These are phyloP conservation scores for Fagus sylvatica DNA, from an alignment of 306 rosid genomes.

Conservation along the genomic window DNA sequence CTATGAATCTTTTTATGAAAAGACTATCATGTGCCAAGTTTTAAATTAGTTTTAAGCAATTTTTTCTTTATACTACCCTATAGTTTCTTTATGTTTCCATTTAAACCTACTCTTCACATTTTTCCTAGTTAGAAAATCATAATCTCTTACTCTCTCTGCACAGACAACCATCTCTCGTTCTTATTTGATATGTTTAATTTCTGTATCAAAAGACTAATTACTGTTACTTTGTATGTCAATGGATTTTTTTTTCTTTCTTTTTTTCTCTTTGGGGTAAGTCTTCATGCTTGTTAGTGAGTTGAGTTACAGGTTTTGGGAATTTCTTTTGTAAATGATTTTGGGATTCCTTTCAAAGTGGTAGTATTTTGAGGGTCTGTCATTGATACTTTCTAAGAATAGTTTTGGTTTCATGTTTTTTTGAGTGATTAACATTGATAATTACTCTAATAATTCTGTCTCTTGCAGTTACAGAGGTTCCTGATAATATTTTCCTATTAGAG, in stretches of 20 bases:
- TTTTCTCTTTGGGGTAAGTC: not conserved
- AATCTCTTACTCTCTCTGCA: not conserved
- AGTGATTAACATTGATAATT: slow-evolving; percentile 8
- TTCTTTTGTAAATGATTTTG: not conserved
- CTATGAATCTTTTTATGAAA: not conserved
- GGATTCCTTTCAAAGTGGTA: too few species aligned
- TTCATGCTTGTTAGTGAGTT: not conserved
- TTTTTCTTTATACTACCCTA: not conserved
- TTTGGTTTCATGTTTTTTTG: slow-evolving; percentile 15
- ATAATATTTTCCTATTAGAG: slow-evolving; percentile 69
- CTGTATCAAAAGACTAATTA: not conserved
- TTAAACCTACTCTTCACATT: not conserved
- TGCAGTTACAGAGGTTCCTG: slow-evolving; percentile 75
- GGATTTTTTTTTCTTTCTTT: not conserved
- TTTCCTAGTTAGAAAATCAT: not conserved
- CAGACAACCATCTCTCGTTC: not conserved
- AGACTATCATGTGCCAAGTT: not conserved
- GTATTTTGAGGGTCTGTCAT: too few species aligned
- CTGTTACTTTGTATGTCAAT: not conserved
- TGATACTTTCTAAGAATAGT: not conserved
- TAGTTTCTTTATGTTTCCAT: not conserved
- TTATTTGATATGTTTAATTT: not conserved
- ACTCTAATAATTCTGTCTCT: slow-evolving; percentile 21
- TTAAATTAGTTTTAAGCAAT: not conserved
- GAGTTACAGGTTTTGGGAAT: not conserved